Percentiles rank a stretch among this genome's conserved stretches.
Conservation (phyloP, 139 green algal species). For the Marvania coccoides region DNA sequence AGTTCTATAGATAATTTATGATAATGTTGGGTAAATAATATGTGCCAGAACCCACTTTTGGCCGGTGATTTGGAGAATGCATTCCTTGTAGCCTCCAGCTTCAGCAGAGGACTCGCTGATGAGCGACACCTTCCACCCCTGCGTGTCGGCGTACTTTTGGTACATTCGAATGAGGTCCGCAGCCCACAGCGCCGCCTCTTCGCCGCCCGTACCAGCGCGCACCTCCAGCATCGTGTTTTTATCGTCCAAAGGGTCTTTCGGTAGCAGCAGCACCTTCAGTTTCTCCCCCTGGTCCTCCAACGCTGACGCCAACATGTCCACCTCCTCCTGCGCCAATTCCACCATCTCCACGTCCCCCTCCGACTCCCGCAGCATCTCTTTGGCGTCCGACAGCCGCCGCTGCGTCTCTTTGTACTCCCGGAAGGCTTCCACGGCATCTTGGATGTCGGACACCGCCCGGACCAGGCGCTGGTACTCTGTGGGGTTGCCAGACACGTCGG, state of each 20-base stretch:
- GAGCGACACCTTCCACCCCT: slow-evolving; percentile 70
- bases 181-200: slow-evolving; percentile 74
- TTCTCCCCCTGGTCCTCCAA: slow-evolving; percentile 42
- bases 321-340: slow-evolving; percentile 64
- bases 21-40: not conserved
- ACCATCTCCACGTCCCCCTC: slow-evolving; percentile 61
- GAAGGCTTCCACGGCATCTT: slow-evolving; percentile 54
- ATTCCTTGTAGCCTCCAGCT: slow-evolving; percentile 83
- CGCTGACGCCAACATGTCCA: slow-evolving; percentile 16
- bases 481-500: slow-evolving; percentile 53
- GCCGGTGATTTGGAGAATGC: slow-evolving; percentile 45
- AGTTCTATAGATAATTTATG: not conserved
- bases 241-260: slow-evolving; percentile 84
- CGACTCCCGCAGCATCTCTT: slow-evolving; percentile 55
- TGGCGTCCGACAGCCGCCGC: slow-evolving; percentile 52
- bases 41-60: not conserved
- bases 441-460: slow-evolving; percentile 62
- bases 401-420: slow-evolving; percentile 42
- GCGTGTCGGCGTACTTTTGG: slow-evolving; percentile 34
- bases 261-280: slow-evolving; percentile 82
- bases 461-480: slow-evolving; percentile 72
- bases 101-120: slow-evolving; percentile 66
- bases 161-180: slow-evolving; percentile 76
- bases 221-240: slow-evolving; percentile 89
- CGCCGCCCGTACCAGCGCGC: slow-evolving; percentile 71